phyloP scores from a whole-genome alignment of 2,329 filamentous ascomycete species.

The Nemania diffusa region DNA sequence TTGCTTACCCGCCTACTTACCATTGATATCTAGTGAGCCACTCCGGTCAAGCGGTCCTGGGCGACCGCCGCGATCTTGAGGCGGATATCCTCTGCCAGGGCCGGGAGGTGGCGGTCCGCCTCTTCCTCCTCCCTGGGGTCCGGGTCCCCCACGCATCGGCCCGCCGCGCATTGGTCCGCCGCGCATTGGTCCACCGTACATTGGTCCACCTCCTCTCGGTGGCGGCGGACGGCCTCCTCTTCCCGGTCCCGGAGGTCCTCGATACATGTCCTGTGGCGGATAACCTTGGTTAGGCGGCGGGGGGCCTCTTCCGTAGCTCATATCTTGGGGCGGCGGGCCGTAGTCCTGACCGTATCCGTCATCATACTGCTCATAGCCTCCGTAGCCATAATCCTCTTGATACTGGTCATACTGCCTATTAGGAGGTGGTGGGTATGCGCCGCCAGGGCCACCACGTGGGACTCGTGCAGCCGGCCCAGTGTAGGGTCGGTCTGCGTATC shows the following conservation, averaged over 20 bases:
- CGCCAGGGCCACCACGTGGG: constrained; percentile 46
- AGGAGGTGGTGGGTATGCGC: constrained; percentile 41
- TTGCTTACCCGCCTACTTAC: constrained; percentile 38
- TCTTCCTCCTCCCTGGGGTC: constrained; percentile 16
- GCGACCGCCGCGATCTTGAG: constrained; percentile 39
- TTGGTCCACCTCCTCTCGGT: constrained; percentile 57
- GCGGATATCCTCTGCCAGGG: constrained; percentile 35
- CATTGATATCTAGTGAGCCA: constrained; percentile 51
- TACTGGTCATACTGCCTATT: constrained; percentile 57
- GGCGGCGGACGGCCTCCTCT: constrained; percentile 57
- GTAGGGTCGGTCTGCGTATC: constrained; percentile 61
- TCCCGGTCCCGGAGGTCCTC: constrained; percentile 52
- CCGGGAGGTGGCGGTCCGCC: constrained; percentile 40
- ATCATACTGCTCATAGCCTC: constrained; percentile 55
- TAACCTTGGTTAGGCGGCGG: constrained; percentile 54
- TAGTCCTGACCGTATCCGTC: constrained; percentile 56
- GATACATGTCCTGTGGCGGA: constrained; percentile 59
- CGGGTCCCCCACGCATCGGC: constrained; percentile 40
- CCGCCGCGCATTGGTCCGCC: constrained; percentile 54
- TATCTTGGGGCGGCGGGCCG: constrained; percentile 55
- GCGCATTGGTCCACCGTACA: constrained; percentile 52
- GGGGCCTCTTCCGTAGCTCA: constrained; percentile 57
- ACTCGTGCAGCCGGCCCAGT: constrained; percentile 57
- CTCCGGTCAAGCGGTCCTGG: constrained; percentile 54
- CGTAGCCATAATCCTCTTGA: constrained; percentile 59